Percentiles rank a stretch among this genome's conserved stretches.
phyloP scores from a whole-genome alignment of 2,329 filamentous ascomycete species.

The Xylaria sp. region DNA sequence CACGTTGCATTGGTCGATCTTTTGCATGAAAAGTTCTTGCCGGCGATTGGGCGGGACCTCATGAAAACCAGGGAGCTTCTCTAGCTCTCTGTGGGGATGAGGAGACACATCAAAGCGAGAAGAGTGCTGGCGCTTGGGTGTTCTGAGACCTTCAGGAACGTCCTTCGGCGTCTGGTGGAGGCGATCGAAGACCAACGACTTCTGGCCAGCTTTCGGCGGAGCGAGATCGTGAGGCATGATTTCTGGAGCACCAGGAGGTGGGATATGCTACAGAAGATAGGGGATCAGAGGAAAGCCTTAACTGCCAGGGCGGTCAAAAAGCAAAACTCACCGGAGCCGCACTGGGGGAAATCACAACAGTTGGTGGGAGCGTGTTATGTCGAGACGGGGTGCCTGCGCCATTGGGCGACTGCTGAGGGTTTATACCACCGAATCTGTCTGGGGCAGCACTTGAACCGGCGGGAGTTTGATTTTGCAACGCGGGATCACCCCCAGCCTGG shows the following conservation, averaged over 20 bases:
- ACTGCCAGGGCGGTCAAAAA: slow-evolving; percentile 9
- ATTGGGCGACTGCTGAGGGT: slow-evolving; percentile 58
- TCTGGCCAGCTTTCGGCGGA: slow-evolving; percentile 89
- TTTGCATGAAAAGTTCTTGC: slow-evolving; percentile 99
- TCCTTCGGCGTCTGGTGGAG: slow-evolving; percentile 96
- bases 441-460: slow-evolving; percentile 42
- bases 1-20: slow-evolving; percentile 99
- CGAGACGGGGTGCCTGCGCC: slow-evolving; percentile 71
- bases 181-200: slow-evolving; percentile 88
- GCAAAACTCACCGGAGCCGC: slow-evolving; percentile 79
- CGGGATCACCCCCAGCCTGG: slow-evolving; percentile 55
- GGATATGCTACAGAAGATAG: slow-evolving; percentile 74
- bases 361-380: slow-evolving; percentile 76
- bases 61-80: slow-evolving; percentile 97
- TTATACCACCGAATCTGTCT: slow-evolving; percentile 53
- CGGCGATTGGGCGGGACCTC: slow-evolving; percentile 94
- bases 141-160: slow-evolving; percentile 92
- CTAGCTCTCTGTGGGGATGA: slow-evolving; percentile 93
- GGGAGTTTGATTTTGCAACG: slow-evolving; percentile 55
- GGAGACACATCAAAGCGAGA: slow-evolving; percentile 98
- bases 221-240: slow-evolving; percentile 98
- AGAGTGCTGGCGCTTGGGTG: slow-evolving; percentile 95
- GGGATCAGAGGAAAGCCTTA: slow-evolving; percentile 17
- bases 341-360: slow-evolving; percentile 94
- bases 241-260: slow-evolving; percentile 91